Evolutionary conservation across 2,329 filamentous ascomycete genomes (phyloP).

Genomic region (Penicillium sp.): DNA sequence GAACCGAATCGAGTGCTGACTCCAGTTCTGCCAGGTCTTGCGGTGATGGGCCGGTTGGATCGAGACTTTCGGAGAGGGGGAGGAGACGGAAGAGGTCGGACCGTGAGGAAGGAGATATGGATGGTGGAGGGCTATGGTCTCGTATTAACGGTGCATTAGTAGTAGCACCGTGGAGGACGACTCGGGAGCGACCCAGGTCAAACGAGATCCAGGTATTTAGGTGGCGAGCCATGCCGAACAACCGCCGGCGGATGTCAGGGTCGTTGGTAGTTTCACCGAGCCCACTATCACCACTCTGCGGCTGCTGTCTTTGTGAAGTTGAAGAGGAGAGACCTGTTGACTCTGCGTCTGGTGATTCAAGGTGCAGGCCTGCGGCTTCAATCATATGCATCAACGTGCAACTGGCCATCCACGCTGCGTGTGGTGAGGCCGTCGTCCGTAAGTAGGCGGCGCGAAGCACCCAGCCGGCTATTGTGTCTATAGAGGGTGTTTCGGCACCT

Average conservation of each 20-base stretch:
- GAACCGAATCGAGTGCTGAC: slow-evolving; percentile 41
- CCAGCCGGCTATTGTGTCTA: slow-evolving; percentile 45
- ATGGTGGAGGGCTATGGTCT: slow-evolving; percentile 30
- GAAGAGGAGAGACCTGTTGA: slow-evolving; percentile 4
- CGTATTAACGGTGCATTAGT: slow-evolving; percentile 42
- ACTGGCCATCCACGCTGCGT: slow-evolving; percentile 56
- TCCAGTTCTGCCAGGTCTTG: slow-evolving; percentile 46
- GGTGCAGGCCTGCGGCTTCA: slow-evolving; percentile 49
- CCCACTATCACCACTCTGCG: background rate
- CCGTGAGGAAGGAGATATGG: background rate
- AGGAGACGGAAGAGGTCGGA: slow-evolving; percentile 53
- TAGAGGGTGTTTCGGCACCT: slow-evolving; percentile 25
- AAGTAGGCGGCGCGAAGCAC: slow-evolving; percentile 55
- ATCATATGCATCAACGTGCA: slow-evolving; percentile 58
- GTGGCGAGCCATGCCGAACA: slow-evolving; percentile 55
- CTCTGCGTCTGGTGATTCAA: slow-evolving; percentile 24
- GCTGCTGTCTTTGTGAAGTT: slow-evolving; percentile 2
- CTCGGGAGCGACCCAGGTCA: slow-evolving; percentile 56
- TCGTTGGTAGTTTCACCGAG: slow-evolving; percentile 16
- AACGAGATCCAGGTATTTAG: slow-evolving; percentile 61
- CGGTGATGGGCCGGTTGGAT: slow-evolving; percentile 47
- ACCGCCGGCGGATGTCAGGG: slow-evolving; percentile 42
- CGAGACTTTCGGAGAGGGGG: slow-evolving; percentile 53
- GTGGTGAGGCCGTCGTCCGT: slow-evolving; percentile 53
- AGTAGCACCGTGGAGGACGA: slow-evolving; percentile 49